Conservation (phyloP, 495 filamentous ascomycete genomes). For the Xylaria scruposa region DNA sequence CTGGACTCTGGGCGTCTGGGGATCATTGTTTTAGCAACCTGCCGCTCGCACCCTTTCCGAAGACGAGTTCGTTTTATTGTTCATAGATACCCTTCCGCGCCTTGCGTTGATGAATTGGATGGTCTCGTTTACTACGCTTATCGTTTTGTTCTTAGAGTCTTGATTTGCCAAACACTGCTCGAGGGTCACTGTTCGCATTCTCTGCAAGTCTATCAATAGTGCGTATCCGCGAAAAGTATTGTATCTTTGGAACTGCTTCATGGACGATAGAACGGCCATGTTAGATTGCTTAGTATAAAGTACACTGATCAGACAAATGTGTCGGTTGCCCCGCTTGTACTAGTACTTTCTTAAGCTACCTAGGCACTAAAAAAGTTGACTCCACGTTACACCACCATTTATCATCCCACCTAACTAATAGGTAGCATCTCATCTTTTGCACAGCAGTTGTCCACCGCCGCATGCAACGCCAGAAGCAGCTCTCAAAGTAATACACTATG, state of each 20-base stretch:
- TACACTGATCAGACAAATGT: no score
- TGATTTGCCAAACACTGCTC: neutral
- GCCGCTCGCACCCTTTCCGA: neutral
- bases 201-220: no score
- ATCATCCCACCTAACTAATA: neutral
- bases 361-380: neutral
- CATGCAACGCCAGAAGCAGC: neutral
- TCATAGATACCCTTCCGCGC: constrained; percentile 33
- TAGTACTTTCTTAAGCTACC: no score
- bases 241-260: neutral
- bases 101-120: constrained; percentile 18
- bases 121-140: neutral
- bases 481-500: constrained; percentile 27
- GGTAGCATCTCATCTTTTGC: neutral
- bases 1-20: constrained; percentile 86
- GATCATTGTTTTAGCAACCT: constrained; percentile 39
- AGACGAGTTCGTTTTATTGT: constrained; percentile 23
- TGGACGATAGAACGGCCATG: neutral
- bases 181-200: neutral
- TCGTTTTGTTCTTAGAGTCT: neutral
- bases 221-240: neutral
- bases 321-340: no score
- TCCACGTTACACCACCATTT: neutral
- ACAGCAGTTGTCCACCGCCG: neutral
- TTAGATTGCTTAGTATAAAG: no score